Percentiles rank a stretch among this genome's conserved stretches.
These are phyloP conservation scores for Blastosporella zonata DNA, from an alignment of 1,284 basidiomycete genomes.

Conservation along the genomic window DNA sequence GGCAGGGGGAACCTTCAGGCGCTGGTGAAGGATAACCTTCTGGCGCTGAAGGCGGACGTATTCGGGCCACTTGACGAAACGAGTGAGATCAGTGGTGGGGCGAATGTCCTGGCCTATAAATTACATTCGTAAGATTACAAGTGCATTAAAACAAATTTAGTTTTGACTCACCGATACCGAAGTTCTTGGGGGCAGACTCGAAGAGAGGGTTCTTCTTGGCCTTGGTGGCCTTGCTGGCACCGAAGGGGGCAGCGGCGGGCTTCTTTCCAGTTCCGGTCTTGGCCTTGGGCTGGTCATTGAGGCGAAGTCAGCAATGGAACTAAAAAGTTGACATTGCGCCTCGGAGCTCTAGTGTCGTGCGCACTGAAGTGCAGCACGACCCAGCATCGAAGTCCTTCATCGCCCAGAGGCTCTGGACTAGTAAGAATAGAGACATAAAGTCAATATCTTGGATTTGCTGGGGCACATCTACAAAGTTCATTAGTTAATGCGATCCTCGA, in stretches of 20 bases:
- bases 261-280: conserved; percentile 74
- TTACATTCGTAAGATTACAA: background rate
- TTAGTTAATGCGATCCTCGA: conserved; percentile 11
- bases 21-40: conserved; percentile 98
- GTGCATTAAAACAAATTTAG: background rate
- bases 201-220: conserved; percentile 94
- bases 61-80: conserved; percentile 99
- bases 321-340: conserved; percentile 40
- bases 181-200: conserved; percentile 88
- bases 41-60: conserved; percentile 98
- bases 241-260: conserved; percentile 74
- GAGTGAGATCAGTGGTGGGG: conserved; percentile 88
- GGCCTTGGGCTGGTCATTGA: conserved; percentile 85
- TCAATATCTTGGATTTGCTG: conserved; percentile 17
- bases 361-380: conserved; percentile 30
- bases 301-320: conserved; percentile 65
- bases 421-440: conserved; percentile 14
- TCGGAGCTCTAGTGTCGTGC: conserved; percentile 71
- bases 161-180: conserved; percentile 81
- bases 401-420: conserved; percentile 27
- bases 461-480: conserved; percentile 24
- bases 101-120: conserved; percentile 87
- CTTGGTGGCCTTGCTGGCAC: conserved; percentile 74
- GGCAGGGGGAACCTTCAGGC: conserved; percentile 97
- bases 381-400: conserved; percentile 46